Evolutionary conservation across 306 rosid genomes (phyloP), one percentile per base, ranked within the genome.

Genomic region (Mucuna pruriens): DNA sequence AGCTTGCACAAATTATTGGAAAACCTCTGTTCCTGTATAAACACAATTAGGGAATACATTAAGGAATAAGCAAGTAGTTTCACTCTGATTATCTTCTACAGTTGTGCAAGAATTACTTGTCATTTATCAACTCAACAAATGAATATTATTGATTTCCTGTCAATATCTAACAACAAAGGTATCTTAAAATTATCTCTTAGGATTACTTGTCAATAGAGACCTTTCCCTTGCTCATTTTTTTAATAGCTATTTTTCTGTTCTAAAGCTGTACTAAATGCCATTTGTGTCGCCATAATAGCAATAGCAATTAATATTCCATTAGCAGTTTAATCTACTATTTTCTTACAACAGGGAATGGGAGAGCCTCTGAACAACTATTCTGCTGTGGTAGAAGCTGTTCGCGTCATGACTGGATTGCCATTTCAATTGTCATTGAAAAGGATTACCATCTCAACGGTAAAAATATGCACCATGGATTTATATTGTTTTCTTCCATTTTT

Each of bases 331-430:
- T 31, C 23, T 25, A 77, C 20, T 77, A 45, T 51, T 62, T 71
- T 61, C 68, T 62, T 29, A 55, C 84, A 91, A 76, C 84, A 92
- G 98, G 99, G 99, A 77, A 95, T 95, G 99, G 99, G 99, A 61
- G 99, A 95, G 74, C 98, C 98, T 33, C 81, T 95, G 67, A 93
- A 95, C 83, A 95, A 95, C 84, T 95, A 93, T 51, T 68, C 92
- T 60, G 87, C 98, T 46, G 78, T 95, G 20, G 96, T 93, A 58
- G 98, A 95, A 84, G 91, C 98, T 39, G 69, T 95, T 76, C 94
- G 81, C 39, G 88, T 80, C 87, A 93, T 95, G 98, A 91, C 90
- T 58, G 90, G 92, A 39, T 79, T 80, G 1, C 99, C 99, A 38
- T 95, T 95, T 87, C 95, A 79, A n/a, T 40, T 95, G 86, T 93